Percentiles rank a stretch among this genome's conserved stretches.
These are phyloP conservation scores for Chernovozyma aurita DNA, from an alignment of 1,139 yeast species.

Conservation along the genomic window DNA sequence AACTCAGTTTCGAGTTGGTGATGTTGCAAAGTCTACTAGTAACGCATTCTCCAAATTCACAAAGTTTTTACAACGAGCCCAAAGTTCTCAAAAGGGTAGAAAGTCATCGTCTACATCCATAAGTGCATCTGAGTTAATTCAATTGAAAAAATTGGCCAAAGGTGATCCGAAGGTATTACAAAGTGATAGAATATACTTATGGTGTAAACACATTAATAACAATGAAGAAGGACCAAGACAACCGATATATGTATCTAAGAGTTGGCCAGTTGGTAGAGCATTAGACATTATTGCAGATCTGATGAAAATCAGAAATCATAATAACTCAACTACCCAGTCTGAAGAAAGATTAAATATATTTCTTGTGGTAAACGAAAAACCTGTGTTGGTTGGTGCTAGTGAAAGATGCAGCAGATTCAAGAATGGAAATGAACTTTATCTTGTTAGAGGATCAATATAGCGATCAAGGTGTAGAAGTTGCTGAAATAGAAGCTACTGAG, in stretches of 20 bases:
- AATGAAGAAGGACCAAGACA: slow-evolving; percentile 21
- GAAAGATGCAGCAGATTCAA: slow-evolving; percentile 43
- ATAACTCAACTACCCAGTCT: slow-evolving; percentile 45
- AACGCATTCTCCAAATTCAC: slow-evolving; percentile 45
- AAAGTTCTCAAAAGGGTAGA: slow-evolving; percentile 6
- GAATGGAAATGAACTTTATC: slow-evolving; percentile 49
- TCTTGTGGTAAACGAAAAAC: slow-evolving; percentile 24
- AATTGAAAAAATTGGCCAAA: slow-evolving; percentile 50
- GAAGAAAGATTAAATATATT: slow-evolving; percentile 45
- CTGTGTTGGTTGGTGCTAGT: slow-evolving; percentile 24
- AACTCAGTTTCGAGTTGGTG: slow-evolving; percentile 25
- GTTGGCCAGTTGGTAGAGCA: slow-evolving; percentile 76
- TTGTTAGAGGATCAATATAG: slow-evolving; percentile 48
- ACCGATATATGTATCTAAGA: slow-evolving; percentile 51
- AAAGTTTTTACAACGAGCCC: slow-evolving; percentile 34
- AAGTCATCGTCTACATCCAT: neutral
- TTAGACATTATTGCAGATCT: slow-evolving; percentile 62
- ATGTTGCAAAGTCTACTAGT: slow-evolving; percentile 19
- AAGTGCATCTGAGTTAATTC: slow-evolving; percentile 1
- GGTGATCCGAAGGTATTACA: slow-evolving; percentile 62
- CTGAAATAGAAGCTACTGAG: neutral
- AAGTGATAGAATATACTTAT: slow-evolving; percentile 58
- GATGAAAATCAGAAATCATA: slow-evolving; percentile 51
- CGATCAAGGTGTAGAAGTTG: too few species aligned
- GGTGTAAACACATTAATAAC: slow-evolving; percentile 49